Evolutionary conservation across 331 rosid species (phyloP), one percentile per base, ranked within the genome.

Genomic region (Rhamnella rubrinervis): DNA sequence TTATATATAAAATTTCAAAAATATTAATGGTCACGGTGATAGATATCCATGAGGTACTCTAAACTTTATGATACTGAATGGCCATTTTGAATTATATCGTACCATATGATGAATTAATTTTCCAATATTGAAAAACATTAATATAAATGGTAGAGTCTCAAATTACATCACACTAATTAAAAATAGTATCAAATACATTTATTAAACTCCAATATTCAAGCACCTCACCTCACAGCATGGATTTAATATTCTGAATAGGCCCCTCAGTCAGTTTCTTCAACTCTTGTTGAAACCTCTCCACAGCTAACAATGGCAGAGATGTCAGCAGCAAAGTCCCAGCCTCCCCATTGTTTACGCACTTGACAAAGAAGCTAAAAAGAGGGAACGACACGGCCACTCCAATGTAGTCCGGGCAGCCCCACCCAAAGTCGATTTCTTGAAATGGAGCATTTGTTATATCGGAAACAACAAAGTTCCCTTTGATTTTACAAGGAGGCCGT

Each of bases 381-480:
- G 23, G 76, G 3, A 26, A 10, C 35, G 89, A 46, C 61, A 68
- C 78, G 0, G 72, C 63, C 2, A 44, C 57, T 5, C 87, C 85
- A 2, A 46, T 59, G 50, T 15, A 66, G 2, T 2, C 46, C 26
- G 71, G 71, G 16, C 6, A 16, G 16, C 71, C 71, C 71, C 71
- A 66, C 16, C 21, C 60, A 16, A 66, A 26, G 25, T 66, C 60
- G 7, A 66, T 25, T 10, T 66, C 41, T 44, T 41, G 31, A 10
- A 31, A 62, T 23, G 46, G 46, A 23, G 51, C 40, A 66, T 21
- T 23, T 18, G 38, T 51, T 12, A 7, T 18, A 55, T 66, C 71
- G 12, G 71, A 66, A 16, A 66, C 18, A 3, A 52, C 2, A 4
- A 49, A 17, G 6, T 3, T 3, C 25, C 60, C 25, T n/a, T 12